Base-by-base conservation (phyloP, 331 rosid genomes). In the Quercus phellos region DNA sequence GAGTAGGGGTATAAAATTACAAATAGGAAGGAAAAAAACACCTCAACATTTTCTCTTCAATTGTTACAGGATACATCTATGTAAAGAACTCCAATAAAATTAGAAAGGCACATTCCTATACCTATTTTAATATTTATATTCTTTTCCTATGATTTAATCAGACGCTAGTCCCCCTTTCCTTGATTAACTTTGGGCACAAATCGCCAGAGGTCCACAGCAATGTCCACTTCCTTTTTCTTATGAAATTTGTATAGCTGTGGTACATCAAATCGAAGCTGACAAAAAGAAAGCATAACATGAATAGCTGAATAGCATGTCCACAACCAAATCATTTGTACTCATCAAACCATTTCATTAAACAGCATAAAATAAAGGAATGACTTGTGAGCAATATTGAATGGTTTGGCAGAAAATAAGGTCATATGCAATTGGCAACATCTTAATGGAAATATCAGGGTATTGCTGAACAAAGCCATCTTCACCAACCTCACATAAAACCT, bases 191-290 rank as follows among this genome's bases (percentile, higher is more conserved):
- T 84, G 2, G 98, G 99, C 55, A 87, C 88, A 50, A 95, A 93
- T 77, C 94, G 91, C 99, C 98, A 95, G 70, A 90, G 93, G 80
- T 95, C 97, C 27, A 93, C 99, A 0, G 93, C 96, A 11, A 93
- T 85, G 63, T 95, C 97, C 4, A 90, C 96, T 80, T 87, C 94
- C 82, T 87, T 89, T 84, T 89, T 95, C 92, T 91, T 90, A 73
- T 95, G 99, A 88, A 93, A 93, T 84, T 93, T 93, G 90, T 95
- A 93, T 4, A 89, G 79, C 72, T 87, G 86, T 0, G 96, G 99
- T 22, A 95, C 78, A 69, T 86, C 92, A 53, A 34, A 90, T 32
- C 94, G 96, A 83, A 93, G 98, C 99, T 95, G 89, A 75, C 29
- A 70, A 84, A 51, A 35, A 34, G 71, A 68, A 73, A 63, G 55